Evolutionary conservation across 805 yeast species (phyloP).

Genomic region (Teunomyces panamensis): DNA sequence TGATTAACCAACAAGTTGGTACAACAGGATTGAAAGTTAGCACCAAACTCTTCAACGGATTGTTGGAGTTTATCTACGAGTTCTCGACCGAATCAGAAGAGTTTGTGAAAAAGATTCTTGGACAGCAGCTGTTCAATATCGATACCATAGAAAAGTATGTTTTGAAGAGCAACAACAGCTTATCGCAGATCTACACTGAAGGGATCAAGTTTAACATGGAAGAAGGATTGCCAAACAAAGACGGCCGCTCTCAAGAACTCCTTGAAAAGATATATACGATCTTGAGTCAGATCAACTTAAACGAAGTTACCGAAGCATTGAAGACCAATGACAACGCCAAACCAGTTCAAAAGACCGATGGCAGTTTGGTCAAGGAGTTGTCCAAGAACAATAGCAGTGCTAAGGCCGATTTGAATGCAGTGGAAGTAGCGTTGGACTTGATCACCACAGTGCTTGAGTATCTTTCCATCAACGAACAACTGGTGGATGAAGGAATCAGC

Average conservation of each 20-base stretch:
- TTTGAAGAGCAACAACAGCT: conserved; percentile 13
- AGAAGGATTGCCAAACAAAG: conserved; percentile 23
- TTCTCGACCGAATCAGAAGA: conserved; percentile 57
- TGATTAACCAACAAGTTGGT: conserved; percentile 15
- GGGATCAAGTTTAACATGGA: conserved; percentile 42
- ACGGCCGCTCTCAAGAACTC: not conserved
- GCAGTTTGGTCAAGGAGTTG: conserved; percentile 14
- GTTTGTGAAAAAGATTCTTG: conserved; percentile 31
- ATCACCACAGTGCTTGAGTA: conserved; percentile 72
- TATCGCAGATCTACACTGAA: conserved; percentile 36
- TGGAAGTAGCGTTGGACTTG: conserved; percentile 73
- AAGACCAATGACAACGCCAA: conserved; percentile 2
- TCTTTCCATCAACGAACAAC: conserved; percentile 18
- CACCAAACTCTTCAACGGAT: conserved; percentile 45
- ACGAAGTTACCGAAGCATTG: conserved; percentile 1
- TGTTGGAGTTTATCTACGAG: conserved; percentile 58
- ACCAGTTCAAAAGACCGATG: conserved; percentile 8
- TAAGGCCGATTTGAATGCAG: conserved; percentile 10
- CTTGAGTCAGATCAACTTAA: conserved; percentile 1
- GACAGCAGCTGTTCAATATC: conserved; percentile 3
- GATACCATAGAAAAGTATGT: not conserved
- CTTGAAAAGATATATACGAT: not conserved
- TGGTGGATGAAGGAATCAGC: conserved; percentile 14
- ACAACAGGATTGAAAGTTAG: conserved; percentile 31
- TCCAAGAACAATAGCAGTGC: conserved; percentile 15